Conservation (phyloP, 2,329 filamentous ascomycete species). For the Fonsecaea erecta region DNA sequence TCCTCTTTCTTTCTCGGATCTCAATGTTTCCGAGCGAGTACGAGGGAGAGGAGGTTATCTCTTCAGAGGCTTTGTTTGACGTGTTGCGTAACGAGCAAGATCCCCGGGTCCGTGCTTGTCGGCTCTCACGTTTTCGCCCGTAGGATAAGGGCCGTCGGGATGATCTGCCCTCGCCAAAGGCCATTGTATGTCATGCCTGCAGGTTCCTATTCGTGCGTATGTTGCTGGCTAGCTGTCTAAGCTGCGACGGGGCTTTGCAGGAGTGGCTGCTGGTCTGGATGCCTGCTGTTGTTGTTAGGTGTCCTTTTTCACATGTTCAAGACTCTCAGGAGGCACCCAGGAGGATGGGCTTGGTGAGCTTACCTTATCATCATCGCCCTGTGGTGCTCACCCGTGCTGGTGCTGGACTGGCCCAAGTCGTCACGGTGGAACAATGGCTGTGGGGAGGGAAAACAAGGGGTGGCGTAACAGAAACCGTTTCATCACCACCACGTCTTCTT, state of each 20-base stretch:
- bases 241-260: background rate
- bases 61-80: background rate
- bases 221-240: background rate
- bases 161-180: slow-evolving; percentile 1
- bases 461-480: slow-evolving; percentile 10
- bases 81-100: background rate
- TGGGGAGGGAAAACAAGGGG: background rate
- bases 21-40: slow-evolving; percentile 9
- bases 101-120: background rate
- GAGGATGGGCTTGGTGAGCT: background rate
- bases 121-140: background rate
- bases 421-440: too few species aligned
- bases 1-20: slow-evolving; percentile 2
- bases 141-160: background rate
- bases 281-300: background rate
- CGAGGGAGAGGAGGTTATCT: background rate
- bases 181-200: background rate
- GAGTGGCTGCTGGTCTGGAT: background rate
- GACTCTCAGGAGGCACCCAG: too few species aligned
- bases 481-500: slow-evolving; percentile 1
- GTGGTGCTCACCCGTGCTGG: too few species aligned
- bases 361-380: background rate
- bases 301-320: slow-evolving; percentile 1
- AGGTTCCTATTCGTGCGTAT: background rate
- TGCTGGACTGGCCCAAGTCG: too few species aligned